A percentile compares a stretch with the other conserved stretches of the same genome.
Conservation (phyloP, 1,284 basidiomycete species). For the Pseudozyma sp. region DNA sequence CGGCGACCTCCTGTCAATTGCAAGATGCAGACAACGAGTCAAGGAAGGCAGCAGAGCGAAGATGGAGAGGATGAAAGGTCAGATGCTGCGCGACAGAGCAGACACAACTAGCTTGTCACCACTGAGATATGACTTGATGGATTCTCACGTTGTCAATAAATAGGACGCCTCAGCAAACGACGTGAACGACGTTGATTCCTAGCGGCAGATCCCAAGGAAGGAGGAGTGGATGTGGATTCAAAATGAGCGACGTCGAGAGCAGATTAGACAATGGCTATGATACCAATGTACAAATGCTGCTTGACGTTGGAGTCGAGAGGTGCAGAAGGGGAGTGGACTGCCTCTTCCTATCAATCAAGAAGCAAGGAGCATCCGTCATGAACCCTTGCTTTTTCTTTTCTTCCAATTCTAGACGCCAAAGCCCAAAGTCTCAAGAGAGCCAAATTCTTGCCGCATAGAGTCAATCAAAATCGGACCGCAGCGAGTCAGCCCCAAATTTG, state of each 20-base stretch:
- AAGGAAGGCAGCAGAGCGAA: not conserved
- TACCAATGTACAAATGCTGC: conserved; percentile 18
- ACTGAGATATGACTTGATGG: not conserved
- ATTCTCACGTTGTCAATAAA: conserved; percentile 32
- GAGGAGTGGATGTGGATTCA: conserved; percentile 6
- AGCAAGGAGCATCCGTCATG: conserved; percentile 26
- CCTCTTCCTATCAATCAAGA: conserved; percentile 47
- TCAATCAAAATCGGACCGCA: too few species aligned
- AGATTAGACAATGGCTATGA: not conserved
- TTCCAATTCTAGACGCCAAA: not conserved
- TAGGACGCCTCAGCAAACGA: conserved; percentile 7
- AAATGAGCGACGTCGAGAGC: conserved; percentile 14
- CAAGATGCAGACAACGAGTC: not conserved
- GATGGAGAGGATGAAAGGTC: conserved; percentile 1
- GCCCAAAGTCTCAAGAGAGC: not conserved
- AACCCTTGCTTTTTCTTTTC: conserved; percentile 12
- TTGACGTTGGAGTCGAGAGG: conserved; percentile 44
- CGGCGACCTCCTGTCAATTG: not conserved
- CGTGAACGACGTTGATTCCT: not conserved
- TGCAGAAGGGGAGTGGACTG: conserved; percentile 47
- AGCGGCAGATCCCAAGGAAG: not conserved
- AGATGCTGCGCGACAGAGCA: conserved; percentile 8
- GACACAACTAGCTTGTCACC: not conserved
- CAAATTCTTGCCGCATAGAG: not conserved
- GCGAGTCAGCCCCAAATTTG: conserved; percentile 17